Conservation (phyloP, 176 grass and related monocot species). For the Eleusine indica region DNA sequence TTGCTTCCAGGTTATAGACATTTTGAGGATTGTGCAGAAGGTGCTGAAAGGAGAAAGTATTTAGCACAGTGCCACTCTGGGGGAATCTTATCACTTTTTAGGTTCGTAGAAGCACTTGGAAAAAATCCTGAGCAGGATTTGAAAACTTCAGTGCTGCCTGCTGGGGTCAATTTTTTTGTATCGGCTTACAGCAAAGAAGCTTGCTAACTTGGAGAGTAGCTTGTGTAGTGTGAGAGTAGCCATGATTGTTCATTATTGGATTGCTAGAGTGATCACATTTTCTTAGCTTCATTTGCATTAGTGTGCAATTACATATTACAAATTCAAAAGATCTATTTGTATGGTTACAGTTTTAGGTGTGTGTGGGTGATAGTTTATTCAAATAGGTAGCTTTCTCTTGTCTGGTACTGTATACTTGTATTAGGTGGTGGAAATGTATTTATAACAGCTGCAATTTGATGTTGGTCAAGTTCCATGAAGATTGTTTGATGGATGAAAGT, state of each 20-base stretch:
- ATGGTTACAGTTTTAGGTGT: not conserved
- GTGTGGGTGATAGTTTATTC: constrained; percentile 26
- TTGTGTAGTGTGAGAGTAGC: constrained; percentile 27
- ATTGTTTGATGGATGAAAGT: constrained; percentile 17
- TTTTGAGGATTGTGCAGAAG: constrained; percentile 63
- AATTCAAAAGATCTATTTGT: not conserved
- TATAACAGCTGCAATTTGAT: constrained; percentile 20
- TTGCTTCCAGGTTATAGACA: constrained; percentile 60
- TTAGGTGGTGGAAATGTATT: not conserved
- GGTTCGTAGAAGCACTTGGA: constrained; percentile 8
- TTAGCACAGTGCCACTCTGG: not conserved
- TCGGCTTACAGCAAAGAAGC: constrained; percentile 19
- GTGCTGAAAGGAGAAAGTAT: constrained; percentile 67
- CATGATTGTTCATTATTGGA: not conserved
- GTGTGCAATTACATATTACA: constrained; percentile 27
- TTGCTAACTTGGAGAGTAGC: not conserved
- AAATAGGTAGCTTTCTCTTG: constrained; percentile 1
- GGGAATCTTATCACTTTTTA: constrained; percentile 12
- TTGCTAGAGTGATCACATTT: constrained; percentile 29
- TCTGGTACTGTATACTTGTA: not conserved
- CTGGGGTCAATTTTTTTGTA: constrained; percentile 10
- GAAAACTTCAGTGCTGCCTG: not conserved
- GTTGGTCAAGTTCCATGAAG: constrained; percentile 2
- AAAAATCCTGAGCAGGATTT: constrained; percentile 13
- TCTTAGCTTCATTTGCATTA: constrained; percentile 20